Conservation (phyloP, 768 basidiomycete genomes). For the Tylopilus subfusipes region DNA sequence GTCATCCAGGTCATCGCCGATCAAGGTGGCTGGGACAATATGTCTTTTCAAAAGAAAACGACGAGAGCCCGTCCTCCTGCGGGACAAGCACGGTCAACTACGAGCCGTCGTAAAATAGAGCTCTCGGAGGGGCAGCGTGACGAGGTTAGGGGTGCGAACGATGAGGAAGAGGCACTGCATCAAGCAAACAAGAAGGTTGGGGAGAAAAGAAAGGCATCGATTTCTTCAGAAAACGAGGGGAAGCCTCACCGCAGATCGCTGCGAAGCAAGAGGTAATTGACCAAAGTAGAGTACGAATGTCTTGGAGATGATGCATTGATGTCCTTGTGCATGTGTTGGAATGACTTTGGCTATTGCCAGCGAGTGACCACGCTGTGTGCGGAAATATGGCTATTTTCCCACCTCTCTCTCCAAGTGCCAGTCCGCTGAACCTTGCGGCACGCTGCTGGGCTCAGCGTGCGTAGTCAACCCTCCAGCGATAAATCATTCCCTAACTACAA, state of each 20-base stretch:
- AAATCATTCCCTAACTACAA: conserved; percentile 9
- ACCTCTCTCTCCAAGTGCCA: conserved; percentile 25
- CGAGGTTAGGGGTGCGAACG: not conserved
- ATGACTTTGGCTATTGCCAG: not conserved
- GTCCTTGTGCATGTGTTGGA: too few relatives aligned
- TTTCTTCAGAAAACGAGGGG: conserved; percentile 3
- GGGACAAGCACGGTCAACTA: not conserved
- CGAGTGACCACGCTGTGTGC: not conserved
- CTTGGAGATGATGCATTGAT: too few relatives aligned
- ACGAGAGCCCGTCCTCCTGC: not conserved
- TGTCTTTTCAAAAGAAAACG: conserved; percentile 39
- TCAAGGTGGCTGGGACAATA: conserved; percentile 74
- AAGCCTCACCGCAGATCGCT: conserved; percentile 21
- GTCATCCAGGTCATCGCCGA: conserved; percentile 58
- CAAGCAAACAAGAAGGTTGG: not conserved
- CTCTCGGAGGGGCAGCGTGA: not conserved
- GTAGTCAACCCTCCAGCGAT: conserved; percentile 12
- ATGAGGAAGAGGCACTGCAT: not conserved
- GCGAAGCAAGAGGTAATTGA: conserved; percentile 16
- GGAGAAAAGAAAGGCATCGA: conserved; percentile 25
- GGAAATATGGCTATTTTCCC: conserved; percentile 25
- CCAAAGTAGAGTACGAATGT: not conserved
- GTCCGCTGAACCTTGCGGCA: conserved; percentile 10
- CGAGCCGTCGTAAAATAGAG: not conserved
- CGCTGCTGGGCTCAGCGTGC: conserved; percentile 28